Evolutionary conservation across 139 green algal species (phyloP).

Genomic region (Desmodesmus armatus): DNA sequence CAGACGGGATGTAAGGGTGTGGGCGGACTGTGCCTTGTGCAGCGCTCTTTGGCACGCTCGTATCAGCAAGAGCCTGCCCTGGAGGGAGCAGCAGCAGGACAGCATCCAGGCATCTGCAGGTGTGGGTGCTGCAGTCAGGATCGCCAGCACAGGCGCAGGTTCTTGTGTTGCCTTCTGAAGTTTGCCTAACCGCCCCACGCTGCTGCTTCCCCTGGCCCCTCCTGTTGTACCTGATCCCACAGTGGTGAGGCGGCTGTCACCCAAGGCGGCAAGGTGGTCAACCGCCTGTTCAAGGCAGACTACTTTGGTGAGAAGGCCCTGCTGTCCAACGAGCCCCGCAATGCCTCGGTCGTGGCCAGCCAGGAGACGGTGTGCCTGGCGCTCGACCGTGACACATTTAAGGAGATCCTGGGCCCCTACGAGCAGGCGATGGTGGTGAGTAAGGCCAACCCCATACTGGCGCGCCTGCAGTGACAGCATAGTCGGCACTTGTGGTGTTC

Average conservation of each 20-base stretch:
- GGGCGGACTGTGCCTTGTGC: background rate
- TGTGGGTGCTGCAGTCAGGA: too few relatives aligned
- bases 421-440: constrained; percentile 74
- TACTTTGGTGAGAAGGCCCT: constrained; percentile 94
- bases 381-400: constrained; percentile 83
- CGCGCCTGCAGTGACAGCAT: too few relatives aligned
- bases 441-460: too few relatives aligned
- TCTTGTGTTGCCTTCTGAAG: background rate
- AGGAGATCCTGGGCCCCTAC: constrained; percentile 85
- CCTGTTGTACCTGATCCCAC: too few relatives aligned
- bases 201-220: too few relatives aligned
- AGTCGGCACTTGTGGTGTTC: too few relatives aligned
- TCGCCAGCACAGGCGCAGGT: background rate
- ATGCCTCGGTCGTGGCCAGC: constrained; percentile 74
- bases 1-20: too few relatives aligned
- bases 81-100: background rate
- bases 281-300: constrained; percentile 91
- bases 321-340: constrained; percentile 76
- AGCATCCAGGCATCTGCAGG: background rate
- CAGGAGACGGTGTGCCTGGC: constrained; percentile 78
- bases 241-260: constrained; percentile 65
- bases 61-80: background rate
- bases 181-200: too few relatives aligned
- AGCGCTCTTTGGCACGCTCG: background rate
- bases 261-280: constrained; percentile 76